Evolutionary conservation across 805 yeast species (phyloP), one percentile per base, ranked within the genome.

Genomic region (Kluyveromyces wickerhamii): DNA sequence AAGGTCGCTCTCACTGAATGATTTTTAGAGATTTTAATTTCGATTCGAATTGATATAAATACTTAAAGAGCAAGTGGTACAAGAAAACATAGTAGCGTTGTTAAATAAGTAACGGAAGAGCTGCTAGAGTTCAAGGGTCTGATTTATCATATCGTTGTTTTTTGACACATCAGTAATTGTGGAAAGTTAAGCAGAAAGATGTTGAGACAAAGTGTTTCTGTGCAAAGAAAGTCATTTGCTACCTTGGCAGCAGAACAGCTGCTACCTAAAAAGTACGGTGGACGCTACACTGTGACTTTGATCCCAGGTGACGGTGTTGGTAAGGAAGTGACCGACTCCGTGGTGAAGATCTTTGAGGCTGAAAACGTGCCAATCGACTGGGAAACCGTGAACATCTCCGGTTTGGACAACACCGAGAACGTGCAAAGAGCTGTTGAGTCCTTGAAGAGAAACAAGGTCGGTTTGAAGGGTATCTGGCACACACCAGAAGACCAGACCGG

Each of bases 221-320:
- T 31, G 24, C 38, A 41, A 32, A 59, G 52, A 44, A 61, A 65
- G 57, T 40, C 70, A 20, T 48, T 67, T 30, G 82, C 86, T 40
- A 71, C 85, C 33, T 60, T 70, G 38, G 72, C 77, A 37, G 63
- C 77, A 19, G 82, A 76, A 59, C 53, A 72, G 41, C 72, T 72
- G 44, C 69, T 83, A 54, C 94, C 95, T 54, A 85, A 85, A 69
- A 82, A 84, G 66, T 87, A 85, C 67, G 97, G 97, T 50, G 95
- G 96, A 43, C 79, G 79, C 60, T 88, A 76, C 72, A 83, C 89
- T 35, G 96, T 92, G 39, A 89, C 98, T 33, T 72, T 89, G 60
- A 80, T 89, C 51, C 97, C 97, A 40, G 96, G 98, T 66, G 98
- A 89, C 60, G 97, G 97, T 74, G 82, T 88, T 48, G 98, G 98